These are phyloP conservation scores for Aureobasidium mangrovei DNA, from an alignment of 2,329 filamentous ascomycete genomes.

Conservation along the genomic window DNA sequence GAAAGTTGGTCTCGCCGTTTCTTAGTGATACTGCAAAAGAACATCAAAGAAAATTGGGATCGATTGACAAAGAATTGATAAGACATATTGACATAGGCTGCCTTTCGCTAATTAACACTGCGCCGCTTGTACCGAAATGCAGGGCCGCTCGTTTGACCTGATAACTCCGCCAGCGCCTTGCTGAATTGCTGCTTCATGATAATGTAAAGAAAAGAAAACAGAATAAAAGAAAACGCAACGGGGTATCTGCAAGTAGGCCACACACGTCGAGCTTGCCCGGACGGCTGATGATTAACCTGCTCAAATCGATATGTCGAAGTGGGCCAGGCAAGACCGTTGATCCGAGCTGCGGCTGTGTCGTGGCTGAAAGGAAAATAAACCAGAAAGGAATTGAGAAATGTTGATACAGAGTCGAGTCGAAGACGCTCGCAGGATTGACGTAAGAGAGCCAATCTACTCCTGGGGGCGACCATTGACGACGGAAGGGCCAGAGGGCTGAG, in stretches of 20 bases:
- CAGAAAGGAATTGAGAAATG: not conserved
- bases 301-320: not conserved
- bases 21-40: no score
- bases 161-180: slow-evolving; percentile 13
- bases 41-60: not conserved
- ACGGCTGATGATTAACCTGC: not conserved
- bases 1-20: no score
- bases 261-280: slow-evolving; percentile 2
- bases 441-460: not conserved
- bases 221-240: slow-evolving; percentile 1
- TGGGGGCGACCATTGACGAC: not conserved
- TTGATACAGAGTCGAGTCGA: not conserved
- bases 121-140: not conserved
- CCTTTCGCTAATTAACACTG: slow-evolving; percentile 5
- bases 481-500: not conserved
- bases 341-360: not conserved
- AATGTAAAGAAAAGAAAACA: slow-evolving; percentile 54
- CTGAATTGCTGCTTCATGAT: slow-evolving; percentile 61
- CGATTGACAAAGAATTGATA: not conserved
- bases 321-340: not conserved
- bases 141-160: not conserved
- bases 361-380: not conserved
- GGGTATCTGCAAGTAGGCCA: slow-evolving; percentile 8
- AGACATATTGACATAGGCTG: not conserved
- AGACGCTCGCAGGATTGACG: not conserved